A percentile compares a stretch with the other conserved stretches of the same genome.
Conservation (phyloP, 2,329 filamentous ascomycete species). For the Colletotrichum horii region DNA sequence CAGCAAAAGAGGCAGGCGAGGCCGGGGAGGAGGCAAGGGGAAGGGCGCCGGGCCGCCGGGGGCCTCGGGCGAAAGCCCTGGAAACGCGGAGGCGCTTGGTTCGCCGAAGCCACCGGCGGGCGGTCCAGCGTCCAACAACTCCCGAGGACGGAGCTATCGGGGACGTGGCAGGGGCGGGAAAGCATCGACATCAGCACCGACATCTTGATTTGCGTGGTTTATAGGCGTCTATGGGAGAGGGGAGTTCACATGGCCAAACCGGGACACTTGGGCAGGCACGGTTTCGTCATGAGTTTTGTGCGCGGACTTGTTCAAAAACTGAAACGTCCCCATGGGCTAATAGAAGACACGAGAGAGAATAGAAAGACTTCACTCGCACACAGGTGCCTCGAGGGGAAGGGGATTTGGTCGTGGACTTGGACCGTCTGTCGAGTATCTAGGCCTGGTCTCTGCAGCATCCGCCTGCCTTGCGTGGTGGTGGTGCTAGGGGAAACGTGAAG, state of each 20-base stretch:
- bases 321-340: neutral
- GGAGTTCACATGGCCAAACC: neutral
- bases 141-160: slow-evolving; percentile 6
- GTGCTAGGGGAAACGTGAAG: neutral
- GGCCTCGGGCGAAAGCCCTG: neutral
- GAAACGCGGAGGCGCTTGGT: neutral
- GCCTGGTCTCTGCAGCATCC: too few relatives aligned
- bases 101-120: neutral
- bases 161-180: slow-evolving; percentile 16
- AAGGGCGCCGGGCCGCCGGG: neutral
- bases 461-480: too few relatives aligned
- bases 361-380: neutral
- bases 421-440: too few relatives aligned
- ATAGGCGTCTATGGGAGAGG: neutral
- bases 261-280: neutral
- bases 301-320: neutral
- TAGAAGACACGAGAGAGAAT: neutral
- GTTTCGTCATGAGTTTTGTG: neutral
- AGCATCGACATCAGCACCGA: neutral
- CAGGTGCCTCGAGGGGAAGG: too few relatives aligned
- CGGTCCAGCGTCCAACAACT: neutral
- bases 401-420: too few relatives aligned
- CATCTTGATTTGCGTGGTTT: neutral
- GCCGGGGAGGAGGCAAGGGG: slow-evolving; percentile 27
- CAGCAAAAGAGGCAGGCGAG: slow-evolving; percentile 19